A percentile compares a stretch with the other conserved stretches of the same genome.
Evolutionary conservation across 23 red algal genomes (phyloP).

Genomic region (Cyanidioschyzon merolae): DNA sequence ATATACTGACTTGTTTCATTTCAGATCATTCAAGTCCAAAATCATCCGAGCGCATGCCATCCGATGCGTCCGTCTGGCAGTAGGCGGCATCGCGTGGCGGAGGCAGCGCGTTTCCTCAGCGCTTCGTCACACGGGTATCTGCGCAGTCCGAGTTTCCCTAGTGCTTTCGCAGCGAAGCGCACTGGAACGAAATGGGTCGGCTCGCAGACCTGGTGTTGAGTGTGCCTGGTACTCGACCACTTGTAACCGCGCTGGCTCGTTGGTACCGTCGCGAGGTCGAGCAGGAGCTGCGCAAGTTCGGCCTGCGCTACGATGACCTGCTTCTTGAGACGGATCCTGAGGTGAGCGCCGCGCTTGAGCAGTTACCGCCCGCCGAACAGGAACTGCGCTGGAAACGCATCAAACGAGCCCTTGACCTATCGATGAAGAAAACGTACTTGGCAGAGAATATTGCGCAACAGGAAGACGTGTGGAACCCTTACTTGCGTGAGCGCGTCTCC

Average conservation of each 20-base stretch:
- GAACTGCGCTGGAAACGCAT: slow-evolving; percentile 83
- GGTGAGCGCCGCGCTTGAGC: slow-evolving; percentile 48
- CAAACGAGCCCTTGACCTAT: slow-evolving; percentile 87
- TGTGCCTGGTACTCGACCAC: slow-evolving; percentile 33
- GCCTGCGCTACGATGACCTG: slow-evolving; percentile 87
- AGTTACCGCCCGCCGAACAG: slow-evolving; percentile 56
- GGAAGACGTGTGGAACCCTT: slow-evolving; percentile 94
- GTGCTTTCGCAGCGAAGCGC: background rate
- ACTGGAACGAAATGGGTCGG: background rate
- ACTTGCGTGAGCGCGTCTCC: slow-evolving; percentile 51
- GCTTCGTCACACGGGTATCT: too few relatives aligned
- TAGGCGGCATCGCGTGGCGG: too few relatives aligned
- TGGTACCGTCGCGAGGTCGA: slow-evolving; percentile 50
- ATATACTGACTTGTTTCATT: too few relatives aligned
- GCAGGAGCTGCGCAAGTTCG: slow-evolving; percentile 36
- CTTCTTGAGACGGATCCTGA: slow-evolving; percentile 86
- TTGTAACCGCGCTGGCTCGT: slow-evolving; percentile 31
- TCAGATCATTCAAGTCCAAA: too few relatives aligned
- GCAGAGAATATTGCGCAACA: slow-evolving; percentile 50
- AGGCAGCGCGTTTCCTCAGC: too few relatives aligned
- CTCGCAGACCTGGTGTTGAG: slow-evolving; percentile 39
- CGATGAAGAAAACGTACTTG: slow-evolving; percentile 85
- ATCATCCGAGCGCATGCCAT: too few relatives aligned
- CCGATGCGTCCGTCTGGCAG: too few relatives aligned
- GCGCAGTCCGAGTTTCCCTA: background rate